phyloP scores from a whole-genome alignment of 1,139 yeast genomes.

The Blastobotrys arbuscula region DNA sequence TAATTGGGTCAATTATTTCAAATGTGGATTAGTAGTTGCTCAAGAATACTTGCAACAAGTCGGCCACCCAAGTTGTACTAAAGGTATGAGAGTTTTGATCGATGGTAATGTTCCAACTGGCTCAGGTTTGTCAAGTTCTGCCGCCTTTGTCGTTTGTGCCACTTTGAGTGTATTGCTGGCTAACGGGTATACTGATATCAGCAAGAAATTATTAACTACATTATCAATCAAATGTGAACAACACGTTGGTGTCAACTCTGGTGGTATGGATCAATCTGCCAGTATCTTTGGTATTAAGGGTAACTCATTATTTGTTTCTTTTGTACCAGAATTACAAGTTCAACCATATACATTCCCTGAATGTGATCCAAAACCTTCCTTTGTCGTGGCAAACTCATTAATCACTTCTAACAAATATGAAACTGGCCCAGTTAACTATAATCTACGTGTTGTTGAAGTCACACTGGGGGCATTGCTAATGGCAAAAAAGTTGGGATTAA shows the following conservation, averaged over 20 bases:
- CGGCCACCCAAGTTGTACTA: conserved; percentile 8
- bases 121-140: conserved; percentile 66
- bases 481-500: conserved; percentile 44
- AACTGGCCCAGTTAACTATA: conserved; percentile 65
- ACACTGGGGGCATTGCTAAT: conserved; percentile 57
- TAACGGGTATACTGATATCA: conserved; percentile 42
- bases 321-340: conserved; percentile 54
- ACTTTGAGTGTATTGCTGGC: conserved; percentile 55
- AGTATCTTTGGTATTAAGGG: conserved; percentile 59
- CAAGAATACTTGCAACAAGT: conserved; percentile 43
- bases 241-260: conserved; percentile 67
- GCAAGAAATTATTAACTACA: conserved; percentile 51
- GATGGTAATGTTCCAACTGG: conserved; percentile 71
- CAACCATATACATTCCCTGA: conserved; percentile 53
- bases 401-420: conserved; percentile 60
- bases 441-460: conserved; percentile 65
- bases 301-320: conserved; percentile 57
- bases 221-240: conserved; percentile 68
- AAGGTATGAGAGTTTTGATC: conserved; percentile 50
- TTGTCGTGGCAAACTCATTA: conserved; percentile 60
- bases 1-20: conserved; percentile 65
- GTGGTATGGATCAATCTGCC: conserved; percentile 79
- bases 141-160: conserved; percentile 66
- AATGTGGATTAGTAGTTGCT: conserved; percentile 61
- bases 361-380: conserved; percentile 43